phyloP scores from a whole-genome alignment of 2,329 filamentous ascomycete genomes.

The Coleophoma cylindrospora region DNA sequence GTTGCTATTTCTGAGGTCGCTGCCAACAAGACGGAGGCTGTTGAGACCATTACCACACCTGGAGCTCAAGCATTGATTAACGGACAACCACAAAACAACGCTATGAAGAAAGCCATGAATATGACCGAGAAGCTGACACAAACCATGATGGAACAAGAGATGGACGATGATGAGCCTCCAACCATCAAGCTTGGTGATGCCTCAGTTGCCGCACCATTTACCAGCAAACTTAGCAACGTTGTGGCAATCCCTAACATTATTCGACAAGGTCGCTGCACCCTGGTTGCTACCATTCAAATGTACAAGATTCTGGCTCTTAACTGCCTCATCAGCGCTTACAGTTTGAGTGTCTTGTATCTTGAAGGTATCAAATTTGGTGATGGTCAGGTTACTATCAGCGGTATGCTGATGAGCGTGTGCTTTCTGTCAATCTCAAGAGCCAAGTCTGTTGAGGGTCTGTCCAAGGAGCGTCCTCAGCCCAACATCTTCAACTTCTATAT shows the following conservation, averaged over 20 bases:
- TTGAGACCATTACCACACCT: constrained; percentile 63
- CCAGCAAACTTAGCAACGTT: constrained; percentile 94
- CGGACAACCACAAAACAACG: constrained; percentile 49
- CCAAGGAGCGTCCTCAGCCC: constrained; percentile 94
- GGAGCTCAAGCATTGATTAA: constrained; percentile 55
- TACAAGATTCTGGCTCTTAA: constrained; percentile 99
- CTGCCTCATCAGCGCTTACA: constrained; percentile 97
- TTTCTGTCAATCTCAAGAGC: constrained; percentile 98
- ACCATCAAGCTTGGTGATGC: constrained; percentile 96
- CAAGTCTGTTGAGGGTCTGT: constrained; percentile 89
- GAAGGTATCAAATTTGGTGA: constrained; percentile 99
- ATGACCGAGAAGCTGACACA: constrained; percentile 83
- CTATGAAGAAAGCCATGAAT: constrained; percentile 66
- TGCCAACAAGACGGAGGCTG: constrained; percentile 44
- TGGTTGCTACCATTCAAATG: constrained; percentile 99
- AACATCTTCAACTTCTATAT: constrained; percentile 99
- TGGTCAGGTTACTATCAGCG: constrained; percentile 95
- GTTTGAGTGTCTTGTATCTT: constrained; percentile 89
- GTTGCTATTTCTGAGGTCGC: constrained; percentile 45
- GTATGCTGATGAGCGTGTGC: constrained; percentile 99
- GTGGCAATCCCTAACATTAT: constrained; percentile 98
- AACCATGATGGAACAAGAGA: constrained; percentile 83
- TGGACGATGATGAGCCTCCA: constrained; percentile 83
- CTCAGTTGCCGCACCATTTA: constrained; percentile 95
- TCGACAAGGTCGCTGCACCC: constrained; percentile 91